phyloP scores from a whole-genome alignment of 2,329 filamentous ascomycete genomes.

The Drechslera avenae region DNA sequence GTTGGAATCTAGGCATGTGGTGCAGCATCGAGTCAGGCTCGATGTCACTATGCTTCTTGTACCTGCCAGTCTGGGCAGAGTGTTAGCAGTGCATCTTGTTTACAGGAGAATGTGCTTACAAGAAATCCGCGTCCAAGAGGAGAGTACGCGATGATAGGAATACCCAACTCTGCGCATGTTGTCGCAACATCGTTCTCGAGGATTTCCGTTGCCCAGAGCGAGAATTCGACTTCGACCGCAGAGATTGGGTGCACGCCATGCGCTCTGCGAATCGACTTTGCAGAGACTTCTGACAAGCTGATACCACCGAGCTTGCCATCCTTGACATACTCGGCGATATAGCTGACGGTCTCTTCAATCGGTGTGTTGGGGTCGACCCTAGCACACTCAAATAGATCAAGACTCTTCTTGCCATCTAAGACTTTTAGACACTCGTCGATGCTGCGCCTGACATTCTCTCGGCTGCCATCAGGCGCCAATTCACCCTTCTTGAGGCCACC shows the following conservation, averaged over 20 bases:
- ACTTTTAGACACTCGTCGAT: slow-evolving; percentile 54
- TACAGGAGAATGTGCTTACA: slow-evolving; percentile 31
- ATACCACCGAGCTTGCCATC: slow-evolving; percentile 55
- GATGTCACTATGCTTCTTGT: slow-evolving; percentile 61
- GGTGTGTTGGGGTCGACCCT: slow-evolving; percentile 52
- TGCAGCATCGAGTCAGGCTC: slow-evolving; percentile 60
- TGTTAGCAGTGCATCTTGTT: slow-evolving; percentile 20
- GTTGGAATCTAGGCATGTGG: slow-evolving; percentile 64
- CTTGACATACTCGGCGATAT: slow-evolving; percentile 49
- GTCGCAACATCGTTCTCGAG: slow-evolving; percentile 62
- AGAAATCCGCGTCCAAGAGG: slow-evolving; percentile 68
- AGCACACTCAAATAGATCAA: slow-evolving; percentile 57
- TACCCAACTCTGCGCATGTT: slow-evolving; percentile 65
- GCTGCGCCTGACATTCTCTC: slow-evolving; percentile 49
- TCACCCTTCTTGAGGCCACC: slow-evolving; percentile 48
- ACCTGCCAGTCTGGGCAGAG: slow-evolving; percentile 44
- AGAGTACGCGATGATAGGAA: slow-evolving; percentile 72
- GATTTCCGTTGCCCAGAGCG: slow-evolving; percentile 62
- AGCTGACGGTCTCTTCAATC: slow-evolving; percentile 52
- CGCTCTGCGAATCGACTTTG: slow-evolving; percentile 54
- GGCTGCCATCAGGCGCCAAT: slow-evolving; percentile 48
- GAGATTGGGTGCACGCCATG: slow-evolving; percentile 61
- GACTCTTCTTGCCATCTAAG: slow-evolving; percentile 54
- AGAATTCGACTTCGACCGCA: slow-evolving; percentile 66
- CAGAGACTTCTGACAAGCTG: slow-evolving; percentile 53